phyloP scores from a whole-genome alignment of 2,329 filamentous ascomycete species.

The Ascochyta lentis region DNA sequence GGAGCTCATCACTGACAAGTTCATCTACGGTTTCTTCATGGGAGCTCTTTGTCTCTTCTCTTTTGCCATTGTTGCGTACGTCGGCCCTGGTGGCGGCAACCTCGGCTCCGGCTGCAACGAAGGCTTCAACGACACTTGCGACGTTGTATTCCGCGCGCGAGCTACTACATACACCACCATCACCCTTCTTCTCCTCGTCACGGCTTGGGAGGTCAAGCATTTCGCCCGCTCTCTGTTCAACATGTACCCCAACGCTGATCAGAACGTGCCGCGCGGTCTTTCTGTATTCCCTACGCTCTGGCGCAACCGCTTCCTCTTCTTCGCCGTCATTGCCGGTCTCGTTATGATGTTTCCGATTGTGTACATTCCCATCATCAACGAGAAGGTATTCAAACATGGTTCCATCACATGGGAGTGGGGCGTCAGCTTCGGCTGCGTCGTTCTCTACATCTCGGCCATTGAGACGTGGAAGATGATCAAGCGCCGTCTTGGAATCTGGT shows the following conservation, averaged over 20 bases:
- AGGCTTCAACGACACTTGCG: slow-evolving; percentile 51
- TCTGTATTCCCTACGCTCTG: slow-evolving; percentile 50
- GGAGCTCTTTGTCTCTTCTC: slow-evolving; percentile 53
- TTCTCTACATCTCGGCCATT: slow-evolving; percentile 51
- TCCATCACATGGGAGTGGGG: slow-evolving; percentile 57
- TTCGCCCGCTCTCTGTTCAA: slow-evolving; percentile 54
- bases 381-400: slow-evolving; percentile 54
- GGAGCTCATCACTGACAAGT: slow-evolving; percentile 56
- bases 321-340: slow-evolving; percentile 51
- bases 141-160: slow-evolving; percentile 53
- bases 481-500: slow-evolving; percentile 45
- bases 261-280: slow-evolving; percentile 30
- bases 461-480: slow-evolving; percentile 57
- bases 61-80: slow-evolving; percentile 55
- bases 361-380: slow-evolving; percentile 55
- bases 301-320: slow-evolving; percentile 55
- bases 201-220: slow-evolving; percentile 58
- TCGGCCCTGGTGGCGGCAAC: slow-evolving; percentile 51
- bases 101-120: slow-evolving; percentile 55
- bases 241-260: slow-evolving; percentile 48
- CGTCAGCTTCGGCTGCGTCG: slow-evolving; percentile 50
- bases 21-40: slow-evolving; percentile 58
- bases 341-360: slow-evolving; percentile 54
- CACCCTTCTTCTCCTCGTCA: slow-evolving; percentile 53
- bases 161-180: slow-evolving; percentile 55